phyloP scores from a whole-genome alignment of 202 grass and related monocot genomes.

The Zizania palustris region DNA sequence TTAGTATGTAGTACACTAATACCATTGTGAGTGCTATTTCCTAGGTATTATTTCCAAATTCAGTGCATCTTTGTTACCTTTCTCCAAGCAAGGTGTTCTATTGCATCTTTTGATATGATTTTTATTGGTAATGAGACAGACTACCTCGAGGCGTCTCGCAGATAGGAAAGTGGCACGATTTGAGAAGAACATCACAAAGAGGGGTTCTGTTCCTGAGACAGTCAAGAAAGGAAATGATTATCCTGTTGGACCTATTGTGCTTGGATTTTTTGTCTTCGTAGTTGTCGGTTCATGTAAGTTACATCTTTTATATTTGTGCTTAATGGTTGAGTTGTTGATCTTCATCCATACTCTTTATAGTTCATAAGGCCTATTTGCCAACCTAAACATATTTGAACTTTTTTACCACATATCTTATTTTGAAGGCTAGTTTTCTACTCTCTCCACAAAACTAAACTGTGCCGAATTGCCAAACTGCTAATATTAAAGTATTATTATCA shows the following conservation, averaged over 20 bases:
- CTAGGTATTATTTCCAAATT: constrained; percentile 4
- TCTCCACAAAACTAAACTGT: constrained; percentile 9
- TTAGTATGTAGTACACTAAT: too few species aligned
- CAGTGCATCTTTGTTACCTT: not conserved
- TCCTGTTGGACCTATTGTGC: constrained; percentile 73
- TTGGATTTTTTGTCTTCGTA: constrained; percentile 77
- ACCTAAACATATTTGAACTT: not conserved
- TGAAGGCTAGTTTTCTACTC: not conserved
- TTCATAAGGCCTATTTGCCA: not conserved
- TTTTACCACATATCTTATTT: constrained; percentile 3
- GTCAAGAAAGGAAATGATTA: constrained; percentile 77
- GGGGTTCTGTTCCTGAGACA: constrained; percentile 76
- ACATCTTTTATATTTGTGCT: constrained; percentile 2
- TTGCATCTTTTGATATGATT: constrained; percentile 9
- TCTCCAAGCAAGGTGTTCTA: not conserved
- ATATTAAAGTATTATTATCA: not conserved
- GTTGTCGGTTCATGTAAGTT: constrained; percentile 86
- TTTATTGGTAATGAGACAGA: constrained; percentile 46
- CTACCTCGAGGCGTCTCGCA: constrained; percentile 73
- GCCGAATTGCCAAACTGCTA: not conserved
- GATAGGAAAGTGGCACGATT: constrained; percentile 74
- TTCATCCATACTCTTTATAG: not conserved
- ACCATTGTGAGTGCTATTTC: constrained; percentile 17
- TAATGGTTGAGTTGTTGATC: constrained; percentile 5
- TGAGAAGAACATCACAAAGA: constrained; percentile 85